These are phyloP conservation scores for Russula emetica DNA, from an alignment of 768 basidiomycete genomes.

Conservation along the genomic window DNA sequence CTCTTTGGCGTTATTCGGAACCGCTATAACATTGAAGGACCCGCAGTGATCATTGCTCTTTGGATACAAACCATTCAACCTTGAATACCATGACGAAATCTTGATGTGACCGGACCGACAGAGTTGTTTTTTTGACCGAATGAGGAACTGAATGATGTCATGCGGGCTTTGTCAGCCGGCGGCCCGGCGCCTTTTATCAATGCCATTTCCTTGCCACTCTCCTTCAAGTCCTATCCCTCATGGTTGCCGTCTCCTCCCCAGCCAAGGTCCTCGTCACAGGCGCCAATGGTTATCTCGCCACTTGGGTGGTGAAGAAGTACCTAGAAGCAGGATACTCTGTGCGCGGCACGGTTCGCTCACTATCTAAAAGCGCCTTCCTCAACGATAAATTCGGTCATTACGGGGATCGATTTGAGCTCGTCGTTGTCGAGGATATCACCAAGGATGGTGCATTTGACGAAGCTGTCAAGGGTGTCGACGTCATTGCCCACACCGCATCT, in stretches of 20 bases:
- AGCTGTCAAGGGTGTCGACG: conserved; percentile 72
- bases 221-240: conserved; percentile 20
- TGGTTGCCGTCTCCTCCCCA: conserved; percentile 37
- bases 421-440: conserved; percentile 66
- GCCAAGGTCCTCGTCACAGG: conserved; percentile 51
- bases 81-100: too few species aligned
- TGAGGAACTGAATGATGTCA: not conserved
- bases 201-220: not conserved
- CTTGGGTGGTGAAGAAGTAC: conserved; percentile 52
- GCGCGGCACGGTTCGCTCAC: conserved; percentile 62
- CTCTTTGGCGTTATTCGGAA: too few species aligned
- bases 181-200: not conserved
- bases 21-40: too few species aligned
- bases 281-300: conserved; percentile 57
- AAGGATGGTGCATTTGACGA: conserved; percentile 67
- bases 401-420: conserved; percentile 57
- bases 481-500: conserved; percentile 64
- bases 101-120: too few species aligned
- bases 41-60: too few species aligned
- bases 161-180: too few species aligned
- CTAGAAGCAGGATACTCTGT: conserved; percentile 61
- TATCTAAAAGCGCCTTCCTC: conserved; percentile 56
- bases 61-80: too few species aligned
- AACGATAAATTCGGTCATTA: conserved; percentile 48
- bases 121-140: too few species aligned